These are phyloP conservation scores for Berkeleyomyces basicola DNA, from an alignment of 2,329 filamentous ascomycete genomes.

Conservation along the genomic window DNA sequence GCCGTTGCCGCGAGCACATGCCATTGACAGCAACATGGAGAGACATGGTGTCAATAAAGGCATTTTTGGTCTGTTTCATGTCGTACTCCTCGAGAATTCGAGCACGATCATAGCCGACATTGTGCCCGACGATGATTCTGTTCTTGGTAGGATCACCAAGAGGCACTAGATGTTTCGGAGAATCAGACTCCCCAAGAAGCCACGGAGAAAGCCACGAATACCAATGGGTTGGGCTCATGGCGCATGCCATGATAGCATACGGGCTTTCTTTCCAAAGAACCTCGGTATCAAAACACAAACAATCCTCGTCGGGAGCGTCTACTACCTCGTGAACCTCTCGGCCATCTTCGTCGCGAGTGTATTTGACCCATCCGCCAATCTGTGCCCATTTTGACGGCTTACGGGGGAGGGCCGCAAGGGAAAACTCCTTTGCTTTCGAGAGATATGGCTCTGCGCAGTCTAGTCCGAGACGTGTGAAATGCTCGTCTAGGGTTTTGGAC, in stretches of 20 bases:
- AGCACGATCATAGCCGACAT: constrained; percentile 86
- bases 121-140: constrained; percentile 80
- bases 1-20: constrained; percentile 93
- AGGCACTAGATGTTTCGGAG: constrained; percentile 67
- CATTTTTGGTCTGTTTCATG: constrained; percentile 64
- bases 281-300: constrained; percentile 90
- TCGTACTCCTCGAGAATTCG: constrained; percentile 80
- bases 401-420: constrained; percentile 39
- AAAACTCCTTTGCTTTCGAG: constrained; percentile 56
- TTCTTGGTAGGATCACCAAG: constrained; percentile 59
- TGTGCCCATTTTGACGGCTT: constrained; percentile 56
- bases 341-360: constrained; percentile 53
- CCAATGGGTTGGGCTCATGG: constrained; percentile 77
- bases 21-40: constrained; percentile 94
- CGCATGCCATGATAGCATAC: constrained; percentile 94
- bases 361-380: constrained; percentile 88
- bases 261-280: constrained; percentile 89
- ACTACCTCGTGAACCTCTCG: constrained; percentile 37
- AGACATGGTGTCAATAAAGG: constrained; percentile 94
- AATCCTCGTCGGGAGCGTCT: constrained; percentile 58
- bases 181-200: constrained; percentile 67
- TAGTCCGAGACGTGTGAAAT: constrained; percentile 76
- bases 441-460: constrained; percentile 80
- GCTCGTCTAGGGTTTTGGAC: constrained; percentile 61
- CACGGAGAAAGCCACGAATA: constrained; percentile 96